Base-by-base conservation (phyloP, 2,329 filamentous ascomycete genomes). In the Clathrospora elynae region DNA sequence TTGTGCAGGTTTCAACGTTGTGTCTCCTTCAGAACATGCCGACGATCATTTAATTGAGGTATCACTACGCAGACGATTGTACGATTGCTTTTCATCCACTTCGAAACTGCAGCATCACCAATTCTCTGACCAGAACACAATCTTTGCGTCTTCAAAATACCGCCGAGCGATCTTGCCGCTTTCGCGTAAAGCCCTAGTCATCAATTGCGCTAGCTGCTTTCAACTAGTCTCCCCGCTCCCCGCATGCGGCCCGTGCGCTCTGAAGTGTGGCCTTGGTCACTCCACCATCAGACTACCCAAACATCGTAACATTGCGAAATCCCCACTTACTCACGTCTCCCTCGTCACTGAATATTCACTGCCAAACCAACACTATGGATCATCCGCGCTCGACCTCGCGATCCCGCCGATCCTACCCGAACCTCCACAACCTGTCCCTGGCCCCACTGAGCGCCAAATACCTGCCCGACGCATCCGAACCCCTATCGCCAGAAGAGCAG, bases 401-500 rank as follows among this genome's bases (percentile, higher is more conserved):
- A 24, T 65, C 64, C 18, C 76, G 77, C 34, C 80, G 81, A 42
- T 83, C 80, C 35, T 79, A 81, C 55, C 79, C 79, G 34, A 81
- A 81, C 49, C 74, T 85, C 37, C 71, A 78, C 55, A 76, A 82
- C 57, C 74, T 84, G 48, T 82, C 81, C 29, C 74, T 84, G n/a
- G 79, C 81, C 55, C 82, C 81, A 25, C 73, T 85, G 42, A 79
- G 76, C 40, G 73, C 76, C 35, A 75, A 73, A 62, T 80, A 79
- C 56, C 76, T 76, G 13, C 74, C 78, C 57, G 77, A 79, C 43
- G 67, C 66, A 22, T 64, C 62, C 11, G 39, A 46, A 53, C 72
- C 52, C 57, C 70, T 64, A 35, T 62, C 67, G 6, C 66, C 66
- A 19, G 53, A 61, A 31, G 61, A 61, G 7, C 35, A 28, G 9